phyloP scores from a whole-genome alignment of 805 yeast genomes.

The Myxozyma sirexii region DNA sequence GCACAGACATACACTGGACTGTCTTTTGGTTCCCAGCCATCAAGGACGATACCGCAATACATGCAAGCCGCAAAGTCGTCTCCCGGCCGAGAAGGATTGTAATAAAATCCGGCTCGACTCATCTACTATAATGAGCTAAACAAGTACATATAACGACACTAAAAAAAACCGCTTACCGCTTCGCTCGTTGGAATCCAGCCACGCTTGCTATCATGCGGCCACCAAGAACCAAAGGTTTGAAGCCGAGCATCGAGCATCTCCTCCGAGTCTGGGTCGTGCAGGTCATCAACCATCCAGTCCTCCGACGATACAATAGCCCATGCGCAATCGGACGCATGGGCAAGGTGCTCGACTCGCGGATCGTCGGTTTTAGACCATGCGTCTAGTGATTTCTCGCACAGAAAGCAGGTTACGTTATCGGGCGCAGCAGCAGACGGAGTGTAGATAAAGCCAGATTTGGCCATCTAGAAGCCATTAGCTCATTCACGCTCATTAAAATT shows the following conservation, averaged over 20 bases:
- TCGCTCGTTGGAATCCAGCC: constrained; percentile 47
- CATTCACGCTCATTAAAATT: too few relatives aligned
- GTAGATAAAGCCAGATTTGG: constrained; percentile 63
- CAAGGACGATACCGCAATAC: constrained; percentile 63
- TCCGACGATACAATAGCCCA: constrained; percentile 40
- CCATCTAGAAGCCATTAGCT: constrained; percentile 45
- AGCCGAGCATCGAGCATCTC: constrained; percentile 35
- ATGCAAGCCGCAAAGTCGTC: constrained; percentile 65
- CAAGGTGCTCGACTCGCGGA: constrained; percentile 54
- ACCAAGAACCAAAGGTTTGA: constrained; percentile 45
- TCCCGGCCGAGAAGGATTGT: constrained; percentile 50
- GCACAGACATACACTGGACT: constrained; percentile 55
- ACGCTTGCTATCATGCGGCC: constrained; percentile 52
- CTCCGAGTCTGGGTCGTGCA: constrained; percentile 37
- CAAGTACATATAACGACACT: not conserved
- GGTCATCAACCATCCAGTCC: constrained; percentile 35
- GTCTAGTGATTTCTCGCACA: constrained; percentile 58
- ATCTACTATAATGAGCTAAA: constrained; percentile 38
- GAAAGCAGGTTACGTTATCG: constrained; percentile 60
- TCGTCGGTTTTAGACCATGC: constrained; percentile 61
- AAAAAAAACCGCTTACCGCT: constrained; percentile 30
- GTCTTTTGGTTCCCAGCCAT: constrained; percentile 74
- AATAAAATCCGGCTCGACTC: constrained; percentile 67
- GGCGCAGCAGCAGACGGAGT: constrained; percentile 52
- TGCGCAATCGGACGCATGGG: constrained; percentile 44